Percentiles rank a stretch among this genome's conserved stretches.
Evolutionary conservation across 495 filamentous ascomycete species (phyloP).

Genomic region (Penicillium fimorum): DNA sequence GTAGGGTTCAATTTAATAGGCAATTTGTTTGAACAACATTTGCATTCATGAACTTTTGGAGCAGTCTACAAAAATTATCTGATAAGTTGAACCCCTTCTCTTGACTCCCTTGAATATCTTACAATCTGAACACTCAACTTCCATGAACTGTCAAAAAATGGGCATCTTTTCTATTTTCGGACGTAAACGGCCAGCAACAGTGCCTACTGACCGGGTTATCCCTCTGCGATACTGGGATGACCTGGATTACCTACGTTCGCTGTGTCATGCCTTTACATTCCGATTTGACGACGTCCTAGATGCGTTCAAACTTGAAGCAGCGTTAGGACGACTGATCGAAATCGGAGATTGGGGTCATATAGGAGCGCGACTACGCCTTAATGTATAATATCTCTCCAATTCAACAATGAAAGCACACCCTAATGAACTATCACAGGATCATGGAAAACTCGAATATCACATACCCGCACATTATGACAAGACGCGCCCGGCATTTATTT

Average conservation of each 20-base stretch:
- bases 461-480: slow-evolving; percentile 36
- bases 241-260: slow-evolving; percentile 13
- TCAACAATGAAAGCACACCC: not conserved
- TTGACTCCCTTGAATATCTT: too few relatives aligned
- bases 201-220: slow-evolving; percentile 14
- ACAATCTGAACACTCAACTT: too few relatives aligned
- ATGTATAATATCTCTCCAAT: slow-evolving; percentile 21
- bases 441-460: slow-evolving; percentile 43
- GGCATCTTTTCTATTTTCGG: not conserved
- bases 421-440: slow-evolving; percentile 10
- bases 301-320: slow-evolving; percentile 33
- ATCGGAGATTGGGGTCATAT: slow-evolving; percentile 45
- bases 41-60: too few relatives aligned
- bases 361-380: slow-evolving; percentile 41
- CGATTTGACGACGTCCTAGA: slow-evolving; percentile 52
- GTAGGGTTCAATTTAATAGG: too few relatives aligned
- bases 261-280: slow-evolving; percentile 23
- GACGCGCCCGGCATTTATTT: slow-evolving; percentile 33
- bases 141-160: not conserved
- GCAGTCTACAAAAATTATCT: too few relatives aligned
- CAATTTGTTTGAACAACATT: too few relatives aligned
- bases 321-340: slow-evolving; percentile 36
- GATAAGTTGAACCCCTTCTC: too few relatives aligned
- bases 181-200: slow-evolving; percentile 7
- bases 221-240: slow-evolving; percentile 15